Percentiles rank a stretch among this genome's conserved stretches.
phyloP scores from a whole-genome alignment of 2,329 filamentous ascomycete species.

The Pseudogymnoascus sp. region DNA sequence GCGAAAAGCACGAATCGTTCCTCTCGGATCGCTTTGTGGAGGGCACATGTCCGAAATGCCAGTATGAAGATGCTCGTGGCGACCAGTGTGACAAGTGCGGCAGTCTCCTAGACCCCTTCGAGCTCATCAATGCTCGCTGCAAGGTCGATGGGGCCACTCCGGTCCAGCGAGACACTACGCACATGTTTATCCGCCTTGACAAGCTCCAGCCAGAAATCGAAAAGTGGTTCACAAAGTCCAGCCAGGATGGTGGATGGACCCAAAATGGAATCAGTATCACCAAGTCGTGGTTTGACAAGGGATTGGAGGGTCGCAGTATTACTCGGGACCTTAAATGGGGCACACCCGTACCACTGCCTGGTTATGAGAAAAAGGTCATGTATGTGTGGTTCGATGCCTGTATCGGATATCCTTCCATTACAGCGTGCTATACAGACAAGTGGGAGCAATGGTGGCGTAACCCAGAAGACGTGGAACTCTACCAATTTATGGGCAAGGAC shows the following conservation, averaged over 20 bases:
- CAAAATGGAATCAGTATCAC: slow-evolving; percentile 70
- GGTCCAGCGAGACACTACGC: slow-evolving; percentile 74
- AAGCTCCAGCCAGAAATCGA: slow-evolving; percentile 70
- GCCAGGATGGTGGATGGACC: slow-evolving; percentile 68
- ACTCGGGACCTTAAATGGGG: slow-evolving; percentile 93
- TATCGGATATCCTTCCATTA: slow-evolving; percentile 94
- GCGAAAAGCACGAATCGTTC: slow-evolving; percentile 68
- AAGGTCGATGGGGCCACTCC: slow-evolving; percentile 83
- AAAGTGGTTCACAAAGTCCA: slow-evolving; percentile 67
- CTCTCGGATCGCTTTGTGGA: slow-evolving; percentile 82
- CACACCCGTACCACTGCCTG: slow-evolving; percentile 43
- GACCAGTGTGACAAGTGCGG: slow-evolving; percentile 73
- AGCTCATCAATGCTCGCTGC: slow-evolving; percentile 76
- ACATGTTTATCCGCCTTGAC: slow-evolving; percentile 82
- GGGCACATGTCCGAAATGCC: slow-evolving; percentile 68
- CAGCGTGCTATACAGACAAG: slow-evolving; percentile 76
- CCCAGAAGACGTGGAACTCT: slow-evolving; percentile 77
- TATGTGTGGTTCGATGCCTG: slow-evolving; percentile 85
- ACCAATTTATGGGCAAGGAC: slow-evolving; percentile 95
- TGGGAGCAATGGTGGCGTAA: slow-evolving; percentile 96
- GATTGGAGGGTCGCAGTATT: slow-evolving; percentile 78
- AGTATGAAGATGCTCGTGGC: slow-evolving; percentile 61
- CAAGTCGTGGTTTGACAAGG: slow-evolving; percentile 73
- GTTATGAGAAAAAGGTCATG: slow-evolving; percentile 69
- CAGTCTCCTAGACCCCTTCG: slow-evolving; percentile 47